These are phyloP conservation scores for Diaporthe nobilis DNA, from an alignment of 2,329 filamentous ascomycete species.

Conservation along the genomic window DNA sequence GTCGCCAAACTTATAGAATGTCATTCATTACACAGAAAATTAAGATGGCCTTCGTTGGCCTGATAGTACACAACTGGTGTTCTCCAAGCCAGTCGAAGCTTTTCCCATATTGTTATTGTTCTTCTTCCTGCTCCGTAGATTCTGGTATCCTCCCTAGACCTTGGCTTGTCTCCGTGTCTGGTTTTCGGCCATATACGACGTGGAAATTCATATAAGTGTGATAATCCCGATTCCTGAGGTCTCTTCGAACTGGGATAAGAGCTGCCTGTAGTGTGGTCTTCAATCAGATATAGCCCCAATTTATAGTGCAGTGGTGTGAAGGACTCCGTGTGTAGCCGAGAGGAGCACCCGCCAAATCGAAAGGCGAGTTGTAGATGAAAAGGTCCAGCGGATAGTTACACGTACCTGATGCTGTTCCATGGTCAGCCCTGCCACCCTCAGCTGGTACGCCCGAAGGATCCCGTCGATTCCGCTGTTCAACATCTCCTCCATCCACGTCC, in stretches of 20 bases:
- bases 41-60: neutral
- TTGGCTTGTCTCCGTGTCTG: slow-evolving; percentile 44
- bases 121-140: neutral
- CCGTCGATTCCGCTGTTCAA: slow-evolving; percentile 10
- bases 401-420: slow-evolving; percentile 42
- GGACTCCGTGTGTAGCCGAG: too few species aligned
- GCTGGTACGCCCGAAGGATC: slow-evolving; percentile 35
- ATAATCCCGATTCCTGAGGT: slow-evolving; percentile 60
- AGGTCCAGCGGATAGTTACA: neutral
- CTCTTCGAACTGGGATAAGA: slow-evolving; percentile 64
- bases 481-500: slow-evolving; percentile 49
- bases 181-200: slow-evolving; percentile 67
- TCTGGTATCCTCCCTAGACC: slow-evolving; percentile 8
- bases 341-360: neutral
- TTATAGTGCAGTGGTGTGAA: too few species aligned
- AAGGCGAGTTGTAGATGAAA: too few species aligned
- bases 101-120: neutral
- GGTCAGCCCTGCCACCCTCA: slow-evolving; percentile 31
- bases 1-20: neutral
- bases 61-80: neutral
- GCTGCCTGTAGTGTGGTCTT: slow-evolving; percentile 53
- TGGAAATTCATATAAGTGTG: slow-evolving; percentile 66
- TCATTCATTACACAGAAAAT: neutral
- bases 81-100: neutral
- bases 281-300: neutral